Conservation (phyloP, 2,329 filamentous ascomycete species). For the Penicillium sp. region DNA sequence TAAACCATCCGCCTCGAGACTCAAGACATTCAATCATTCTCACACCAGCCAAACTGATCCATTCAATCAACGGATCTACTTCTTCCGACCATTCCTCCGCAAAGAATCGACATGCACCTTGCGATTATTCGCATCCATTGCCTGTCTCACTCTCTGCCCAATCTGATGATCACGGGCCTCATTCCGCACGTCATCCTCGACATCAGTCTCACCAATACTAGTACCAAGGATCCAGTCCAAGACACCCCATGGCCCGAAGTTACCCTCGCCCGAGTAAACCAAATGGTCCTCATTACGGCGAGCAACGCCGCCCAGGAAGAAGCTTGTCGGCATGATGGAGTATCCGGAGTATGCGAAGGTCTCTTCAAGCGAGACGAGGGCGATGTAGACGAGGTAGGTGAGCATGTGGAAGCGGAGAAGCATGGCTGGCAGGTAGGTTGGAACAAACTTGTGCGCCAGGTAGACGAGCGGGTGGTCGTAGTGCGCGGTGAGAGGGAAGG, state of each 20-base stretch:
- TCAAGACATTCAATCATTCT: neutral
- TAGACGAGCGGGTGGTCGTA: constrained; percentile 67
- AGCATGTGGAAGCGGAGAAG: constrained; percentile 66
- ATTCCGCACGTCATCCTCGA: constrained; percentile 58
- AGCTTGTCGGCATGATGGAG: constrained; percentile 61
- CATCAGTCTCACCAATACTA: constrained; percentile 47
- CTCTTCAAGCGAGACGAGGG: constrained; percentile 64
- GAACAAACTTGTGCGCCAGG: constrained; percentile 60
- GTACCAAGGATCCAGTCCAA: constrained; percentile 54
- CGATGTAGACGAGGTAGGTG: constrained; percentile 63
- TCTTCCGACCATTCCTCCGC: constrained; percentile 19
- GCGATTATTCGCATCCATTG: constrained; percentile 40
- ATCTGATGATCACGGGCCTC: constrained; percentile 45
- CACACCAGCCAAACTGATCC: neutral
- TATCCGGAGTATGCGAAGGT: constrained; percentile 67
- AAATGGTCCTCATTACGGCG: constrained; percentile 63
- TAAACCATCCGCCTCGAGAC: neutral
- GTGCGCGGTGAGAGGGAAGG: constrained; percentile 63
- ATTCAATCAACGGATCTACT: neutral
- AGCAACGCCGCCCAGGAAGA: constrained; percentile 65
- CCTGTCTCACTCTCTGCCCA: constrained; percentile 39
- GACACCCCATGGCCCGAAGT: constrained; percentile 55
- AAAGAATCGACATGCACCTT: constrained; percentile 34
- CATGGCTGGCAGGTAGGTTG: constrained; percentile 62
- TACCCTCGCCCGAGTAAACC: constrained; percentile 52